Evolutionary conservation across 1,139 yeast species (phyloP), one percentile per base, ranked within the genome.

Genomic region (Taphrina pruni): DNA sequence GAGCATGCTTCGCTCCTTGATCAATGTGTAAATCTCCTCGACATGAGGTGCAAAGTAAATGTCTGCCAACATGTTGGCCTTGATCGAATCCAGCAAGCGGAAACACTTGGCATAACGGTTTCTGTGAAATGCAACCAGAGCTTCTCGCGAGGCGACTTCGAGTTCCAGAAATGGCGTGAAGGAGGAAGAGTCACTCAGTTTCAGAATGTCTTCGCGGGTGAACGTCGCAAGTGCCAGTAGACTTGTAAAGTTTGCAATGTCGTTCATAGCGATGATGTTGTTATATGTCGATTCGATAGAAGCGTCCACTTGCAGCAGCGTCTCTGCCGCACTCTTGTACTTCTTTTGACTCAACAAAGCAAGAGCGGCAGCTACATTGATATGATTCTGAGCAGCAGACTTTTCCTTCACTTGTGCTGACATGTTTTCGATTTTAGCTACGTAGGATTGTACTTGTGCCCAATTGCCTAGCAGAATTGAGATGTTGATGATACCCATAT

Each of bases 41-140:
- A 71, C 72, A 48, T 72, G 73, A 41, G 69, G 71, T 1, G 70
- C 60, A 12, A 73, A 66, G 70, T 71, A 72, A 6, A 72, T 62
- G 51, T 73, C 74, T 50, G 73, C 73, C 62, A 68, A 17, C 65
- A 72, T 65, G 46, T 72, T 72, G 36, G 46, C 50, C 52, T 61
- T 66, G 36, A 69, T 64, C 14, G 50, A 39, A 32, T 71, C 71
- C 11, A 73, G 56, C 11, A 62, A 55, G 12, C 43, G 69, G 60
- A 70, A 68, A 7, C 69, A 61, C 11, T 70, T 54, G 17, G 61
- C 65, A 32, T 73, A 73, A 36, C 71, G 70, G 45, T 61, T 67
- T 50, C 61, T 36, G 39, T 72, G 56, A 57, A 72, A 73, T 11
- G 73, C 62, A 1, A 66, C 70, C 21, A 72, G 57, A 9, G 71